Conservation (phyloP, 225 moss, liverwort and hornwort species). For the Sphagnum contortum region DNA sequence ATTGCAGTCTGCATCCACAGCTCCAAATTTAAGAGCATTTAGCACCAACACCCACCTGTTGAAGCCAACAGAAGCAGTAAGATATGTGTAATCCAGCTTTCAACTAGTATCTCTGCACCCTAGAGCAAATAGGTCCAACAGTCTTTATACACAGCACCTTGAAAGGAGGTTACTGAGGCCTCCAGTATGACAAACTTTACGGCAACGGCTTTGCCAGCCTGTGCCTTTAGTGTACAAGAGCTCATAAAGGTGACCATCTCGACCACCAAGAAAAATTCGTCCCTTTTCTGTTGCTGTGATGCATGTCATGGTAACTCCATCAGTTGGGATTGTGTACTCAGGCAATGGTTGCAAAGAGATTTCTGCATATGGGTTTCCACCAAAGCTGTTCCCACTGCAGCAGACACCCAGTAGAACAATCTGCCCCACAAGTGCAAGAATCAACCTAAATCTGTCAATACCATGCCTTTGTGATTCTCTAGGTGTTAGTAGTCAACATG, state of each 20-base stretch:
- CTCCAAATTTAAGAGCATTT: conserved; percentile 96
- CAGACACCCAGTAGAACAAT: conserved; percentile 92
- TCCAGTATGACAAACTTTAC: conserved; percentile 96
- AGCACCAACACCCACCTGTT: conserved; percentile 91
- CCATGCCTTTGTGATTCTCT: too few relatives aligned
- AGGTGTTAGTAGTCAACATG: too few relatives aligned
- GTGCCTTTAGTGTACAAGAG: conserved; percentile 79
- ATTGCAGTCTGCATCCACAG: conserved; percentile 66
- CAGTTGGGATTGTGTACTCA: conserved; percentile 89
- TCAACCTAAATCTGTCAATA: not conserved
- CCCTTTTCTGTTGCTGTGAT: conserved; percentile 81
- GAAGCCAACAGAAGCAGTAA: not conserved
- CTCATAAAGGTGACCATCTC: conserved; percentile 96
- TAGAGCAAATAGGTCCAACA: too few relatives aligned
- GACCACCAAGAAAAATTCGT: conserved; percentile 87
- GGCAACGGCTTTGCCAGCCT: conserved; percentile 96
- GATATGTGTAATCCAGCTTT: not conserved
- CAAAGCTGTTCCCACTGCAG: conserved; percentile 84
- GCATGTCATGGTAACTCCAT: conserved; percentile 92
- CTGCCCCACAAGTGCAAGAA: conserved; percentile 39
- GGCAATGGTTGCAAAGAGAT: conserved; percentile 86
- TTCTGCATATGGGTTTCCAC: conserved; percentile 82
- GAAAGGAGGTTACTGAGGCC: conserved; percentile 93
- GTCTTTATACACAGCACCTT: conserved; percentile 31
- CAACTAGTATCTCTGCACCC: not conserved